Evolutionary conservation across 352 stramenopile species (phyloP), one percentile per base, ranked within the genome.

Genomic region (Phytophthora kernoviae): DNA sequence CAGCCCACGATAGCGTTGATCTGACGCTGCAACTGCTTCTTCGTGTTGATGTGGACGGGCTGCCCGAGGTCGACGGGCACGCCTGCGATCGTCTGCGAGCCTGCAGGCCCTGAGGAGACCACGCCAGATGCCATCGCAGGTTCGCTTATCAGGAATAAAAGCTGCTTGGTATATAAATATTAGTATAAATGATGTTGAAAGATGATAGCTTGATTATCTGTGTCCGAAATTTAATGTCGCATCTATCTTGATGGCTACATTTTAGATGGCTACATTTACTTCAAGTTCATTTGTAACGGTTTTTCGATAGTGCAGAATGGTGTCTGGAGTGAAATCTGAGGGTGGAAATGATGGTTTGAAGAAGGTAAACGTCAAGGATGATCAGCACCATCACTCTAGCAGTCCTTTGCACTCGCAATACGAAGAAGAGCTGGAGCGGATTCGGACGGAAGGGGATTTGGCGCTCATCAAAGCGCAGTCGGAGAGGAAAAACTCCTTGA

Each of bases 371-470:
- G 42, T 30, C 5, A 15, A 42, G 20, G 44, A 58, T 17, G 34
- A 1, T 15, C 30, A 34, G 53, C 39, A 58, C 10, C 55, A 45
- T 4, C 24, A 33, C 15, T 18, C 58, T 8, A 57, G 60, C 44
- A 64, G 33, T 10, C 53, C 42, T 4, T 10, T 54, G 34, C 61
- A 65, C 11, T 55, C 58, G 5, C 70, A 70, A 57, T 73, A 75
- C 42, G 88, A 93, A 34, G 76, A 96, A 12, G 79, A 94, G 54
- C 75, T 98, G 53, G 91, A 96, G n/a, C 94, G 96, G 58, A 90
- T 93, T 46, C 80, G 80, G 14, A 84, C 78, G 0, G 80, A 90
- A 32, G 80, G 78, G 27, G 80, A 90, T 62, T 43, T 90, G 48
- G 72, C 70, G 54, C 71, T 90, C 6, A 81, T 90, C 54, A 79